Conservation (phyloP, 2,329 filamentous ascomycete species). For the Dendryphion nanum region DNA sequence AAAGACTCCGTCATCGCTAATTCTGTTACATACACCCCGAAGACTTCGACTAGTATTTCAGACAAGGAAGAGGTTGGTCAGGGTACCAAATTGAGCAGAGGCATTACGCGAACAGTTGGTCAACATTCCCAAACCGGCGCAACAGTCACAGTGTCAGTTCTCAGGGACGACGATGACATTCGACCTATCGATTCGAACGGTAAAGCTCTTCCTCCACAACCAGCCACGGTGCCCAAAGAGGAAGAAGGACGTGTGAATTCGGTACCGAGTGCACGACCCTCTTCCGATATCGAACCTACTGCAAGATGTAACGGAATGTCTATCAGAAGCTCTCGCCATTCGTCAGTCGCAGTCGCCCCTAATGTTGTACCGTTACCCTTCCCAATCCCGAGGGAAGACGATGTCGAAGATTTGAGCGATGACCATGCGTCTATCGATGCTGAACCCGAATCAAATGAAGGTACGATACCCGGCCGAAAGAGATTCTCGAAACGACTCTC, state of each 20-base stretch:
- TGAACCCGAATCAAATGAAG: conserved; percentile 23
- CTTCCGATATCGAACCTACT: conserved; percentile 4
- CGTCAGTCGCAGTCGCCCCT: conserved; percentile 40
- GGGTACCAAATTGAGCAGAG: conserved; percentile 28
- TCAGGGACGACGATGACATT: conserved; percentile 52
- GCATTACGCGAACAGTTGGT: conserved; percentile 39
- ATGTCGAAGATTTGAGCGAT: conserved; percentile 46
- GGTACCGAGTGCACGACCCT: conserved; percentile 7
- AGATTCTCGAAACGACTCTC: conserved; percentile 38
- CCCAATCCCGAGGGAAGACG: conserved; percentile 52
- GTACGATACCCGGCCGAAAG: conserved; percentile 3
- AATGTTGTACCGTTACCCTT: conserved; percentile 66
- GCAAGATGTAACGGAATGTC: no score
- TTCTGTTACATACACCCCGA: conserved; percentile 32
- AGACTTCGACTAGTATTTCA: conserved; percentile 30
- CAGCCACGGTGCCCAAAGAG: conserved; percentile 11
- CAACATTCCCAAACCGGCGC: conserved; percentile 41
- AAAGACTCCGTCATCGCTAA: conserved; percentile 54
- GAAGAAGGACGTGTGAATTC: conserved; percentile 9
- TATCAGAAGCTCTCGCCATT: not conserved
- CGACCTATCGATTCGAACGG: conserved; percentile 32
- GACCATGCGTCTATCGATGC: conserved; percentile 61
- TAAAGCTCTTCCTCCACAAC: conserved; percentile 16
- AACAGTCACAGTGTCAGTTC: conserved; percentile 55
- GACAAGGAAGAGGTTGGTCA: conserved; percentile 29